phyloP scores from a whole-genome alignment of 305 asterid genomes.

The Fraxinus floribunda region DNA sequence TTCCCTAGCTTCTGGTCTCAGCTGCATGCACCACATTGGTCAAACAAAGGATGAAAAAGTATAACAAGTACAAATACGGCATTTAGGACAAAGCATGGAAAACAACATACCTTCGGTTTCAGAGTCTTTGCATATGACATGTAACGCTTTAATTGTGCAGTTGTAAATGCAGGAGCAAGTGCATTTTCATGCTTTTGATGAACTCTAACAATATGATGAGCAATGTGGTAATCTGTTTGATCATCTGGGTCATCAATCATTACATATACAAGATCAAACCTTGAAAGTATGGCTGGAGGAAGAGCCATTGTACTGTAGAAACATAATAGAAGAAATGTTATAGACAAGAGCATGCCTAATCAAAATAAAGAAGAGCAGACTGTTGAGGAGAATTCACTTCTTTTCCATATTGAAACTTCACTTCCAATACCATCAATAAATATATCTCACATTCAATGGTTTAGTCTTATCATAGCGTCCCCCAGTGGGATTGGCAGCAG shows the following conservation, averaged over 20 bases:
- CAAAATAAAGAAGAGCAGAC: background rate
- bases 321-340: slow-evolving; percentile 10
- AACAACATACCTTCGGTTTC: slow-evolving; percentile 70
- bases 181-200: slow-evolving; percentile 85
- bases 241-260: slow-evolving; percentile 98
- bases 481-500: slow-evolving; percentile 98
- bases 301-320: slow-evolving; percentile 87
- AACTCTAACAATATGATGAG: slow-evolving; percentile 87
- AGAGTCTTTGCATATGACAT: slow-evolving; percentile 81
- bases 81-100: background rate
- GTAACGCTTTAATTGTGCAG: slow-evolving; percentile 81
- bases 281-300: slow-evolving; percentile 98
- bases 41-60: slow-evolving; percentile 17
- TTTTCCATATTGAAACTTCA: background rate
- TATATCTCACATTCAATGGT: slow-evolving; percentile 73
- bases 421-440: background rate
- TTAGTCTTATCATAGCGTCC: slow-evolving; percentile 95
- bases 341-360: background rate
- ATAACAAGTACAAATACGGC: background rate
- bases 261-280: slow-evolving; percentile 93
- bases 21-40: slow-evolving; percentile 44
- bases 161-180: slow-evolving; percentile 75
- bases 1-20: slow-evolving; percentile 67
- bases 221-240: slow-evolving; percentile 84
- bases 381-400: background rate